Evolutionary conservation across 495 filamentous ascomycete species (phyloP), one percentile per base, ranked within the genome.

Genomic region (Xylaria grammica): DNA sequence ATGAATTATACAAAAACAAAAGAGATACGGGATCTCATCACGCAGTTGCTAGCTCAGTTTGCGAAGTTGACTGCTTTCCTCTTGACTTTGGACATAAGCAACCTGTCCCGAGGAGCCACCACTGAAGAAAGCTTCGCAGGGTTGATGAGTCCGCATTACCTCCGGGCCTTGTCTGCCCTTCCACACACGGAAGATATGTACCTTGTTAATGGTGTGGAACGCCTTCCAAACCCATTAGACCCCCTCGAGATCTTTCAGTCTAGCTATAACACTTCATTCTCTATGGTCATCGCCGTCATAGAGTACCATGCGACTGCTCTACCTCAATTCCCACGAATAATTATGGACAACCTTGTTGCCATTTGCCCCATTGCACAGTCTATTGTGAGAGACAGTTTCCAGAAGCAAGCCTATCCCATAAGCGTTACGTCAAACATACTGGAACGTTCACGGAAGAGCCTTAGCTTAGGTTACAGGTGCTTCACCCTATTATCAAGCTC

Each of bases 271-370:
- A 67, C 63, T 19, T 65, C 71, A 5, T 49, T 68, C 4, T 38
- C 13, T 40, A 48, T 55, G 22, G 44, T 76, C 9, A 22, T 45
- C 38, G 64, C 54, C 15, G 70, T 84, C 24, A 74, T 77, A 7
- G 67, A 73, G 44, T 50, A 68, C 10, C 72, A 79, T 38, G 59
- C 71, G 9, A 64, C 62, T 27, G 69, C 74, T 10, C 66, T 83
- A 27, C 61, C 72, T 1, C 74, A 69, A 22, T 79, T 67, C 45
- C 81, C 83, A 4, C 79, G 73, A 63, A 64, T 65, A 54, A 60
- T 81, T 20, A 74, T 78, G 42, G 82, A 84, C 20, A 70, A 73
- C 29, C 63, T 86, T 15, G 74, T 65, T 4, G 71, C 74, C 15
- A 55, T 79, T n/a, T 75, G 74, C 60, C 65, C 66, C 38, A 63